Evolutionary conservation across 176 grass and related monocot genomes (phyloP).

Genomic region (Zizania latifolia): DNA sequence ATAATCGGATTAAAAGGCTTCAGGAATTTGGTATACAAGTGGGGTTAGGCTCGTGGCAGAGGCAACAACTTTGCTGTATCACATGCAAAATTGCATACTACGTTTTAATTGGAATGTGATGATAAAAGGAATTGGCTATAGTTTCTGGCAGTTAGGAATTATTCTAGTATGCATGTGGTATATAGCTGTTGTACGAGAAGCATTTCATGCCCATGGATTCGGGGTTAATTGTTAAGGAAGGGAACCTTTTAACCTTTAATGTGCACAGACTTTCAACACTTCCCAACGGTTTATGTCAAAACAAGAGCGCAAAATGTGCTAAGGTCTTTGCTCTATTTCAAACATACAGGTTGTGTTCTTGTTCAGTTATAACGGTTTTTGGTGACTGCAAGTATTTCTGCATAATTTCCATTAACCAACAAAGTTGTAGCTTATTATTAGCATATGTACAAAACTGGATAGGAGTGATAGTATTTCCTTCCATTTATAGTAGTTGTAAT

Average conservation of each 20-base stretch:
- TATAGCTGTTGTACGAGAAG: background rate
- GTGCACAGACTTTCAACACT: background rate
- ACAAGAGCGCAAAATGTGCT: background rate
- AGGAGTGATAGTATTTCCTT: background rate
- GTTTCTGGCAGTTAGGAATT: background rate
- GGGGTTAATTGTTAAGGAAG: background rate
- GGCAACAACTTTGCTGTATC: background rate
- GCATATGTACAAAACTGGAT: background rate
- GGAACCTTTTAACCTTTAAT: background rate
- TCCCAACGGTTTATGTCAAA: background rate
- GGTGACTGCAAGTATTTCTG: background rate
- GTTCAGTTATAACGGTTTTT: background rate
- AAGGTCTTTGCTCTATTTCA: background rate
- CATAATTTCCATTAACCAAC: background rate
- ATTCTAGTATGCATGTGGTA: background rate
- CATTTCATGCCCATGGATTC: background rate
- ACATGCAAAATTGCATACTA: background rate
- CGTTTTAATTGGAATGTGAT: background rate
- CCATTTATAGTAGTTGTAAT: background rate
- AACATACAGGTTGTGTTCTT: background rate
- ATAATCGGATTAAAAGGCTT: background rate
- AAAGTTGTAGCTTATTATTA: background rate
- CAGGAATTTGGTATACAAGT: background rate
- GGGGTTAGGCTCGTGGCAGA: background rate
- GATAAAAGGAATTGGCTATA: background rate